phyloP scores from a whole-genome alignment of 306 rosid genomes.

The Chamaecrista fasciculata region DNA sequence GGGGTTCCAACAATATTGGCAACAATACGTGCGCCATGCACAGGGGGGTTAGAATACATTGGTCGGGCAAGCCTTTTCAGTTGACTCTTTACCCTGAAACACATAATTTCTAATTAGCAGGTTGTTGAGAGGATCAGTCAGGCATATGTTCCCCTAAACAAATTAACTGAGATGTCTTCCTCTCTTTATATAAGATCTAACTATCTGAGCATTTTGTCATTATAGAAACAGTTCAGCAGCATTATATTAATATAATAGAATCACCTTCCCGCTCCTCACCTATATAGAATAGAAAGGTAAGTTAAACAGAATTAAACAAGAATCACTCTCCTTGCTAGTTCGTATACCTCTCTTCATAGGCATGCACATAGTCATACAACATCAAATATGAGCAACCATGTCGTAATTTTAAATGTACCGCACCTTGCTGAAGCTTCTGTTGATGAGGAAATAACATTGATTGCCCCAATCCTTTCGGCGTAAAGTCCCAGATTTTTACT shows the following conservation, averaged over 20 bases:
- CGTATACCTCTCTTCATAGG: background rate
- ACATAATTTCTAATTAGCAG: constrained; percentile 14
- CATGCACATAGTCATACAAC: background rate
- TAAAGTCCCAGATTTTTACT: constrained; percentile 98
- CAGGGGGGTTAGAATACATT: constrained; percentile 97
- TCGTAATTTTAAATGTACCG: constrained; percentile 9
- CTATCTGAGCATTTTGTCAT: constrained; percentile 4
- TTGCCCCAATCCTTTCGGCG: constrained; percentile 98
- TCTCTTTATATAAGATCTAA: constrained; percentile 13
- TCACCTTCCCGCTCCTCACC: no score
- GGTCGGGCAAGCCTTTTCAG: constrained; percentile 96
- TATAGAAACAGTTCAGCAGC: constrained; percentile 5
- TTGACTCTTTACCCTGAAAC: constrained; percentile 91
- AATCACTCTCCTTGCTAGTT: background rate
- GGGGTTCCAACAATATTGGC: constrained; percentile 93
- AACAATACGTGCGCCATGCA: constrained; percentile 92
- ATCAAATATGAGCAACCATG: constrained; percentile 24
- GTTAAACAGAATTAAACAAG: constrained; percentile 11
- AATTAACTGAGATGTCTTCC: background rate
- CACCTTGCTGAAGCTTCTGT: constrained; percentile 87
- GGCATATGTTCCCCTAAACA: background rate
- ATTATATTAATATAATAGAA: no score
- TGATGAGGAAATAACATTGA: constrained; percentile 77
- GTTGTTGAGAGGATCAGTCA: constrained; percentile 2
- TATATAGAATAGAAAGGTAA: background rate